A percentile compares a stretch with the other conserved stretches of the same genome.
phyloP scores from a whole-genome alignment of 2,329 filamentous ascomycete genomes.

The Calonectria leucothoes region DNA sequence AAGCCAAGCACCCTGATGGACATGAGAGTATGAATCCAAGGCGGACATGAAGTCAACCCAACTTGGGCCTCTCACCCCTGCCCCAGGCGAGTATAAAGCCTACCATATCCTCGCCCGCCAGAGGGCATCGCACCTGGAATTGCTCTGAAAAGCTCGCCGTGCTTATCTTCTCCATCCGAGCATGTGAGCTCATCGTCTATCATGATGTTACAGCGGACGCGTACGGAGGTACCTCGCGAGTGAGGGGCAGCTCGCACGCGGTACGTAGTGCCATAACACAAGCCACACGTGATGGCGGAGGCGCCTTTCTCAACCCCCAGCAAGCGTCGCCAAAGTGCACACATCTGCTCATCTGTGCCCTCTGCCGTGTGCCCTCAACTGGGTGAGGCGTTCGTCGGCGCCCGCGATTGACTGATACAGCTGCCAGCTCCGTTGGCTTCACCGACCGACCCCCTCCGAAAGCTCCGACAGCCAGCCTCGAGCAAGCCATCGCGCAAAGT shows the following conservation, averaged over 20 bases:
- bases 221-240: not conserved
- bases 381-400: not conserved
- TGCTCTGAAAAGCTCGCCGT: too few relatives aligned
- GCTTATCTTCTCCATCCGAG: not conserved
- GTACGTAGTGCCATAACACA: conserved; percentile 7
- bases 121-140: not conserved
- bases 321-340: not conserved
- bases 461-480: not conserved
- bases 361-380: not conserved
- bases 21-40: not conserved
- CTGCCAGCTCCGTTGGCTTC: not conserved
- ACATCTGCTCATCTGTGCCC: not conserved
- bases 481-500: conserved; percentile 3
- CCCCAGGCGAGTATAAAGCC: conserved; percentile 7
- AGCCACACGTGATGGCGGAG: not conserved
- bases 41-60: not conserved
- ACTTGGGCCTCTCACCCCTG: not conserved
- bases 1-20: conserved; percentile 9
- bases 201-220: not conserved
- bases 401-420: not conserved
- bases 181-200: not conserved
- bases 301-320: not conserved
- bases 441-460: conserved; percentile 18
- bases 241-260: conserved; percentile 14
- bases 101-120: not conserved